Evolutionary conservation across 768 basidiomycete genomes (phyloP).

Genomic region (Hericium coralloides): DNA sequence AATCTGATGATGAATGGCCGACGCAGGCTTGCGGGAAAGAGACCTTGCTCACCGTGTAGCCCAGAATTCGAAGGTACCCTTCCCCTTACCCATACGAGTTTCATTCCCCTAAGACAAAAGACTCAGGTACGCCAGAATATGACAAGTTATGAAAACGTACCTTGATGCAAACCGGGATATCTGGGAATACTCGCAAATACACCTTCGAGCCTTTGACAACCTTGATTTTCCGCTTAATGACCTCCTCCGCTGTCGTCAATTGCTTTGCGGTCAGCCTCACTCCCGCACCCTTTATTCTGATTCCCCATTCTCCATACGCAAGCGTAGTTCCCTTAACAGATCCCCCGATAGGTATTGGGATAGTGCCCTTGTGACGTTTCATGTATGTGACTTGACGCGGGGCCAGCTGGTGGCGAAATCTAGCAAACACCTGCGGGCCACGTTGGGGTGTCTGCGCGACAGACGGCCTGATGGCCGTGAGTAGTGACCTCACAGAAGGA

Average conservation of each 20-base stretch:
- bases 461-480: neutral
- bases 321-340: slow-evolving; percentile 91
- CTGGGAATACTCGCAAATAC: slow-evolving; percentile 87
- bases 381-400: slow-evolving; percentile 78
- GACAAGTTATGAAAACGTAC: slow-evolving; percentile 29
- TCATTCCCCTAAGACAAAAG: slow-evolving; percentile 69
- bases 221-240: slow-evolving; percentile 86
- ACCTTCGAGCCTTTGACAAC: slow-evolving; percentile 82
- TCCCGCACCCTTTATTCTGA: slow-evolving; percentile 79
- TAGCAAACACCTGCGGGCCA: slow-evolving; percentile 9
- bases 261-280: slow-evolving; percentile 83
- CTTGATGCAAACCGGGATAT: slow-evolving; percentile 96
- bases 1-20: neutral
- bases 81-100: slow-evolving; percentile 99
- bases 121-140: neutral
- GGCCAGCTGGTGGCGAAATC: slow-evolving; percentile 49
- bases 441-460: neutral
- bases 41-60: slow-evolving; percentile 64
- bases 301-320: slow-evolving; percentile 86
- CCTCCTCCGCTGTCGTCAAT: slow-evolving; percentile 77
- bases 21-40: neutral
- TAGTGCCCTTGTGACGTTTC: slow-evolving; percentile 84
- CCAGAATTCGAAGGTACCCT: slow-evolving; percentile 97
- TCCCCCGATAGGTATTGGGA: slow-evolving; percentile 82
- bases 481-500: neutral